These are phyloP conservation scores for Mycena pura DNA, from an alignment of 768 basidiomycete species.

Conservation along the genomic window DNA sequence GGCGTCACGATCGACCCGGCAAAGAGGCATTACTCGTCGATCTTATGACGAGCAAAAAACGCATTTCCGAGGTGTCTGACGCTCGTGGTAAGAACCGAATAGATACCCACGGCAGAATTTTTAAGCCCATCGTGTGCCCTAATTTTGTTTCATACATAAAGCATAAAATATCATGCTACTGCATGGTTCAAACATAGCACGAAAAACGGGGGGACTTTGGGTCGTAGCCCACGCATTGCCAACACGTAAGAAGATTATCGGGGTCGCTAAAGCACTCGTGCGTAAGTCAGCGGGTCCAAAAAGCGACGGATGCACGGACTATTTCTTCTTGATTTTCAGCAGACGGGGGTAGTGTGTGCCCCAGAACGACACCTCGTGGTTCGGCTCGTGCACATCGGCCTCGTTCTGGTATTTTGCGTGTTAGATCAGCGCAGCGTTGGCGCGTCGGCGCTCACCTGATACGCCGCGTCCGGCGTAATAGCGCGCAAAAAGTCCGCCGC, in stretches of 20 bases:
- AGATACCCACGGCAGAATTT: too few relatives aligned
- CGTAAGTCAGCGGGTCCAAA: background rate
- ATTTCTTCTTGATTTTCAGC: conserved; percentile 35
- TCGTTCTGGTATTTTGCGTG: conserved; percentile 30
- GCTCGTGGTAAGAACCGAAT: too few relatives aligned
- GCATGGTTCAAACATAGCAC: conserved; percentile 24
- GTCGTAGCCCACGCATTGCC: conserved; percentile 35
- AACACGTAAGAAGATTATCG: conserved; percentile 33
- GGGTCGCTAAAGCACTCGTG: conserved; percentile 30
- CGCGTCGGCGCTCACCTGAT: conserved; percentile 25
- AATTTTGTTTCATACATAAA: too few relatives aligned
- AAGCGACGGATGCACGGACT: conserved; percentile 24
- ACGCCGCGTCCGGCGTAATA: conserved; percentile 36
- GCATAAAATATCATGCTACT: too few relatives aligned
- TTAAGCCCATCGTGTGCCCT: too few relatives aligned
- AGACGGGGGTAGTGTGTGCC: conserved; percentile 33
- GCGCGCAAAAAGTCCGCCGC: conserved; percentile 30
- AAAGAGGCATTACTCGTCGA: too few relatives aligned
- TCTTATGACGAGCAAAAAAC: too few relatives aligned
- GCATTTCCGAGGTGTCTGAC: too few relatives aligned
- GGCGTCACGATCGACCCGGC: too few relatives aligned
- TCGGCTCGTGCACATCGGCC: conserved; percentile 38
- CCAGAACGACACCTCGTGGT: conserved; percentile 38
- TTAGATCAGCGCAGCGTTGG: background rate
- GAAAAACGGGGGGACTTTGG: conserved; percentile 21